Evolutionary conservation across 2,329 filamentous ascomycete species (phyloP), one percentile per base, ranked within the genome.

Genomic region (Penicillium decumbens): DNA sequence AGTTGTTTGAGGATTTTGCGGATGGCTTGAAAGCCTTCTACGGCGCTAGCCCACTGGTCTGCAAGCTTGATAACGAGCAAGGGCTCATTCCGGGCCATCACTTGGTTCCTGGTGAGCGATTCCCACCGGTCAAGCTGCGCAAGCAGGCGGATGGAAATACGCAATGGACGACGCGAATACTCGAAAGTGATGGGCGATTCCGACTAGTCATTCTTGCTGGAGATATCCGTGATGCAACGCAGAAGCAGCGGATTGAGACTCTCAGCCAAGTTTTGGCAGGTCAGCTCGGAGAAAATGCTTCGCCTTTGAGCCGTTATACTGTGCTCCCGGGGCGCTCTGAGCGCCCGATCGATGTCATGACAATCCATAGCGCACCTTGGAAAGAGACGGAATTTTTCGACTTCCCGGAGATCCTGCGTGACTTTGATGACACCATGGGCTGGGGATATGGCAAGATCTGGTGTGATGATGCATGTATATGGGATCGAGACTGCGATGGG

Each of bases 381-480:
- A 63, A 58, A 0, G 69, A 77, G 0, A 69, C 78, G 0, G 77
- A 81, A 44, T 60, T 82, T 6, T 62, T 79, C 18, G 77, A 80
- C 45, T 73, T 66, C 10, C 78, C 78, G 0, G 71, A 74, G 1
- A 67, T 77, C 0, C 74, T 80, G 33, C 74, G 73, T 32, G 75
- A 75, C 0, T 77, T 74, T 32, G 72, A 77, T 30, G 53, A 72
- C 10, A 62, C 68, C 6, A 59, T 70, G 0, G 81, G 81, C 0
- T 82, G 77, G 74, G 75, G 79, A 53, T 84, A 83, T 58, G 70
- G 74, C 48, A 80, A 79, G 59, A 71, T 83, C 0, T 81, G 77
- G 61, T 77, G 75, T 1, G 81, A 84, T 53, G 77, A 77, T 37
- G 30, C 46, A 30, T 62, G 56, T 23, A 15, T 37, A 1, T 61